Evolutionary conservation across 2,329 filamentous ascomycete genomes (phyloP).

Genomic region (Orbilia oligospora): DNA sequence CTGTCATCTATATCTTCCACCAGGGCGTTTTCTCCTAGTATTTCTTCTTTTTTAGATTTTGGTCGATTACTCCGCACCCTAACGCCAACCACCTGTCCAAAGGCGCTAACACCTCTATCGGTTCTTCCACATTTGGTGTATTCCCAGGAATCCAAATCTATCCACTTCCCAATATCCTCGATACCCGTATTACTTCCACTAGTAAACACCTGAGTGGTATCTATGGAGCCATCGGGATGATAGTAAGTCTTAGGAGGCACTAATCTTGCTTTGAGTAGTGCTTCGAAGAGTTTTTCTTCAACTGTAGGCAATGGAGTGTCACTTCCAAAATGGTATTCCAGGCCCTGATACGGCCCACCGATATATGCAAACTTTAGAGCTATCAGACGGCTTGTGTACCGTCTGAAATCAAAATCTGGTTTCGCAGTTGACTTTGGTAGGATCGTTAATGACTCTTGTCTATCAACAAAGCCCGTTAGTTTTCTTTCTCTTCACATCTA

Average conservation of each 20-base stretch:
- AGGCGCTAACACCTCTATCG: constrained; percentile 93
- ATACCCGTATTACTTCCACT: constrained; percentile 69
- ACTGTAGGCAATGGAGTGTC: constrained; percentile 81
- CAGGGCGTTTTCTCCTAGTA: constrained; percentile 61
- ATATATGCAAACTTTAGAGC: constrained; percentile 95
- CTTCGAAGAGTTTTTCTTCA: constrained; percentile 94
- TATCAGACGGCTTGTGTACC: constrained; percentile 85
- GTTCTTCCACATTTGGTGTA: constrained; percentile 97
- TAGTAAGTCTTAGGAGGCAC: constrained; percentile 74
- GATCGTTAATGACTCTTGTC: constrained; percentile 7
- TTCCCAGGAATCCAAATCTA: constrained; percentile 86
- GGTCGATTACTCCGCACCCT: constrained; percentile 84
- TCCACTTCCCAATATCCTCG: constrained; percentile 63
- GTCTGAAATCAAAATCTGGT: constrained; percentile 78
- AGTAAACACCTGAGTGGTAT: constrained; percentile 67
- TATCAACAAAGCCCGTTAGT: not conserved
- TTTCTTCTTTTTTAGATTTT: constrained; percentile 66
- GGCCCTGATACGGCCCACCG: constrained; percentile 91
- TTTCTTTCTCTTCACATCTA: not conserved
- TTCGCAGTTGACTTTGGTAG: constrained; percentile 26
- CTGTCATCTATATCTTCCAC: constrained; percentile 58
- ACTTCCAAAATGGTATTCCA: constrained; percentile 84
- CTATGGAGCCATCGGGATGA: constrained; percentile 63
- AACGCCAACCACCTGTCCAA: constrained; percentile 92
- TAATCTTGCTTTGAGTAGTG: constrained; percentile 82